Percentiles rank a stretch among this genome's conserved stretches.
Evolutionary conservation across 257 asterid species (phyloP).

Genomic region (Penstemon newberryi): DNA sequence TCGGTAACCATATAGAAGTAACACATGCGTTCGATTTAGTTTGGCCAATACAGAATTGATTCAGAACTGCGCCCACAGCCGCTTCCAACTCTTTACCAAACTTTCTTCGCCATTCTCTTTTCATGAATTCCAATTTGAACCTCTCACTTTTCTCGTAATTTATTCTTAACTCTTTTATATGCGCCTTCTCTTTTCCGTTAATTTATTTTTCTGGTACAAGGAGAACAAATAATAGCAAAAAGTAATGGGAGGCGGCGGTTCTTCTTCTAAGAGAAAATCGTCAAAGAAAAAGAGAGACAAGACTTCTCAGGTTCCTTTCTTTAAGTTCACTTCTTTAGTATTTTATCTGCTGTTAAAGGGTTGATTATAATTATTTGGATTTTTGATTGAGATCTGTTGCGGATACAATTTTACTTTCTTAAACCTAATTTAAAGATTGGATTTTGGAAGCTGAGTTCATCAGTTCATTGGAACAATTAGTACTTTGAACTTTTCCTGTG

Average conservation of each 20-base stretch:
- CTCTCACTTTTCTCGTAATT: constrained; percentile 9
- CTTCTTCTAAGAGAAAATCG: constrained; percentile 55
- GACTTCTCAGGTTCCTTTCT: constrained; percentile 43
- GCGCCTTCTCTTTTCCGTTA: not conserved
- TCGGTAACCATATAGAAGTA: too few relatives aligned
- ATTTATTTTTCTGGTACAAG: constrained; percentile 32
- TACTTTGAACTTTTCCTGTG: not conserved
- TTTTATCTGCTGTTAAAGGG: not conserved
- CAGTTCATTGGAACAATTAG: not conserved
- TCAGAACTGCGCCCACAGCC: constrained; percentile 17
- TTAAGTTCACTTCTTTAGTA: not conserved
- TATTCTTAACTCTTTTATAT: not conserved
- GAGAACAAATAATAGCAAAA: constrained; percentile 8
- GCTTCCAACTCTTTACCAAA: constrained; percentile 16
- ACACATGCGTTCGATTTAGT: not conserved
- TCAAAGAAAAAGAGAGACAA: constrained; percentile 59
- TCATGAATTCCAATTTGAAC: constrained; percentile 12
- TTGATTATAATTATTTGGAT: not conserved
- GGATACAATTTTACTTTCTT: constrained; percentile 1
- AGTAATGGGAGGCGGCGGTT: constrained; percentile 44
- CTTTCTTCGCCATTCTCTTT: not conserved
- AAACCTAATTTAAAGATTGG: constrained; percentile 29
- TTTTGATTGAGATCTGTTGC: constrained; percentile 20
- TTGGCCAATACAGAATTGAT: constrained; percentile 4
- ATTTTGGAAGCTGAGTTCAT: constrained; percentile 19